These are phyloP conservation scores for Coniella lustricola DNA, from an alignment of 2,329 filamentous ascomycete species.

Conservation along the genomic window DNA sequence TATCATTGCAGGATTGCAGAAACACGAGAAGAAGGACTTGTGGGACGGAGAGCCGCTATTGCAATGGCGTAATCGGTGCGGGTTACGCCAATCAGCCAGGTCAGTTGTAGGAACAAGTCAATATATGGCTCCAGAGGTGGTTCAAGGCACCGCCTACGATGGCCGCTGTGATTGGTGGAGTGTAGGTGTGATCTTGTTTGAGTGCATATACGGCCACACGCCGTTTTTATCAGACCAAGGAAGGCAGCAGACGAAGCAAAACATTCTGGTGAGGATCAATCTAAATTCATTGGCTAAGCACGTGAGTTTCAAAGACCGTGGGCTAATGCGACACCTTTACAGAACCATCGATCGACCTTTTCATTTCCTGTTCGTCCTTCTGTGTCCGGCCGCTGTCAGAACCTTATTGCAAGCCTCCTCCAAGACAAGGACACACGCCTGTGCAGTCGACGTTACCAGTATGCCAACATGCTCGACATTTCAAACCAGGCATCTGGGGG, in stretches of 20 bases:
- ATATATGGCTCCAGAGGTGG: constrained; percentile 96
- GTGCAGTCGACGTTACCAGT: constrained; percentile 66
- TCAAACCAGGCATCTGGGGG: constrained; percentile 7
- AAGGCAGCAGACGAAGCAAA: constrained; percentile 75
- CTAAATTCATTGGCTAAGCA: no score
- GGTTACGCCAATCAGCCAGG: constrained; percentile 66
- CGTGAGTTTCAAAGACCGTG: no score
- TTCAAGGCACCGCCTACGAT: constrained; percentile 76
- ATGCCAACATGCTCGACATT: constrained; percentile 46
- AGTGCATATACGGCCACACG: constrained; percentile 88
- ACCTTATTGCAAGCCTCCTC: constrained; percentile 67
- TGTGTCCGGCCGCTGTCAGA: constrained; percentile 64
- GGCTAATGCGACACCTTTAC: no score
- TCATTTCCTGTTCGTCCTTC: constrained; percentile 60
- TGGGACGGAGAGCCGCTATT: constrained; percentile 45
- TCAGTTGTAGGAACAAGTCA: constrained; percentile 93
- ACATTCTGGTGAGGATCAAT: constrained; percentile 73
- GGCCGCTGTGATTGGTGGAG: constrained; percentile 97
- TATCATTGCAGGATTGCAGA: constrained; percentile 32
- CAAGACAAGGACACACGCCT: constrained; percentile 69
- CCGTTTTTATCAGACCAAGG: constrained; percentile 78
- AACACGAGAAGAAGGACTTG: constrained; percentile 29
- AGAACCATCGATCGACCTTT: constrained; percentile 61
- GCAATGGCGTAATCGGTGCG: constrained; percentile 61
- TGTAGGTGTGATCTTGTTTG: constrained; percentile 86